phyloP scores from a whole-genome alignment of 2,329 filamentous ascomycete genomes.

The Colletotrichum musicola region DNA sequence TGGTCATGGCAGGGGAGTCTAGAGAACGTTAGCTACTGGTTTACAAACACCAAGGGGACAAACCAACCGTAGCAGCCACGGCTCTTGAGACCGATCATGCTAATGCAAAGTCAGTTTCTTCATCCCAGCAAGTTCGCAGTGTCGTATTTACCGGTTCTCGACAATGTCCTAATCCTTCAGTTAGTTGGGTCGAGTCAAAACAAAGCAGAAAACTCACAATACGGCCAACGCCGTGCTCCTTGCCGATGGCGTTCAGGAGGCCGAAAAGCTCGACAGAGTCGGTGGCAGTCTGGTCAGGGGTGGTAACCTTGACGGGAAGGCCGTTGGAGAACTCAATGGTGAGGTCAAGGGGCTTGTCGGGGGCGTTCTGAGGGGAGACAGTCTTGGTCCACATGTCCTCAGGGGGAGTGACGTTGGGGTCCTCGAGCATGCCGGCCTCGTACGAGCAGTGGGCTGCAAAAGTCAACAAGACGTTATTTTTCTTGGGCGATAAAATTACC shows the following conservation, averaged over 20 bases:
- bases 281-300: conserved; percentile 68
- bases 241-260: conserved; percentile 72
- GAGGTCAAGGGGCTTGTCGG: conserved; percentile 74
- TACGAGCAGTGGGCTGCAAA: conserved; percentile 75
- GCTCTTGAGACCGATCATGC: conserved; percentile 41
- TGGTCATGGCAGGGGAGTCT: conserved; percentile 43
- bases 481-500: conserved; percentile 44
- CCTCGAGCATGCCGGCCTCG: conserved; percentile 76
- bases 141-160: conserved; percentile 55
- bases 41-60: conserved; percentile 32
- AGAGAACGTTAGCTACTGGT: background rate
- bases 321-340: conserved; percentile 76
- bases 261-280: conserved; percentile 76
- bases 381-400: conserved; percentile 79
- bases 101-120: too few species aligned
- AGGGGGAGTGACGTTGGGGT: conserved; percentile 69
- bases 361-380: conserved; percentile 68
- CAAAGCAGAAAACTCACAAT: conserved; percentile 67
- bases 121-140: too few species aligned
- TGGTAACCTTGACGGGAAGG: conserved; percentile 73
- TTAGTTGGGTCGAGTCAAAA: too few species aligned
- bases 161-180: conserved; percentile 46
- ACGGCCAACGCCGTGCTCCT: conserved; percentile 75
- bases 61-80: conserved; percentile 73
- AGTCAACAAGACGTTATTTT: too few species aligned